Base-by-base conservation (phyloP, 768 basidiomycete species). In the Lactarius quietus region DNA sequence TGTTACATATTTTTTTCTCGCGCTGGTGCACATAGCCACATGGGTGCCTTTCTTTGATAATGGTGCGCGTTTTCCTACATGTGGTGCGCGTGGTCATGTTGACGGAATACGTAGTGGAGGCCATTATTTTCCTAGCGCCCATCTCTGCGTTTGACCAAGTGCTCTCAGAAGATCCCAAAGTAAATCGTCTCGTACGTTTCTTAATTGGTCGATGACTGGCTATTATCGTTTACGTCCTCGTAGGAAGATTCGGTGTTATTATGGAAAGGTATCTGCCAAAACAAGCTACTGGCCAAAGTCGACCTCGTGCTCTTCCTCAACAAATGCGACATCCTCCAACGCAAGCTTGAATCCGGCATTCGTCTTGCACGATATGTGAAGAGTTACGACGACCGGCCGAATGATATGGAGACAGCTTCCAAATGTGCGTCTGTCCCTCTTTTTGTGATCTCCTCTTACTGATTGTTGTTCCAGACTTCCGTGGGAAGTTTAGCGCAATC, bases 231-330 rank as follows among this genome's bases (percentile, higher is more conserved):
- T 23, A 18, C 29, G 5, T 61, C 14, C 17, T 36, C 48, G 52
- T 61, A 91, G 89, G 86, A 90, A 73, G 91, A 93, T 70, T 89
- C 88, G 6, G 84, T 90, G 60, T 78, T 86, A 53, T 78, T 93
- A 12, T 93, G 90, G 90, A 86, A 84, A 61, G 80, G 82, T 18
- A 83, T 93, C 23, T 88, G 87, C 68, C 82, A 83, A 33, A 91
- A 91, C 76, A 84, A 81, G 70, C 82, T 92, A 29, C 80, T 93
- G 6, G 84, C 83, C 52, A 78, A 82, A 53, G 89, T 91, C 35
- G 87, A 89, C 68, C 78, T 92, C 38, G 87, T 92, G 65, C 79
- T 92, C 54, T 93, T 92, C 78, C 78, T 93, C 59, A 93, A 92
- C 77, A 93, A 93, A 73, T 87, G 87, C 65, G 90, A 92, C 70